Base-by-base conservation (phyloP, 176 grass and related monocot genomes). In the Rhipidocladum racemiflorum region DNA sequence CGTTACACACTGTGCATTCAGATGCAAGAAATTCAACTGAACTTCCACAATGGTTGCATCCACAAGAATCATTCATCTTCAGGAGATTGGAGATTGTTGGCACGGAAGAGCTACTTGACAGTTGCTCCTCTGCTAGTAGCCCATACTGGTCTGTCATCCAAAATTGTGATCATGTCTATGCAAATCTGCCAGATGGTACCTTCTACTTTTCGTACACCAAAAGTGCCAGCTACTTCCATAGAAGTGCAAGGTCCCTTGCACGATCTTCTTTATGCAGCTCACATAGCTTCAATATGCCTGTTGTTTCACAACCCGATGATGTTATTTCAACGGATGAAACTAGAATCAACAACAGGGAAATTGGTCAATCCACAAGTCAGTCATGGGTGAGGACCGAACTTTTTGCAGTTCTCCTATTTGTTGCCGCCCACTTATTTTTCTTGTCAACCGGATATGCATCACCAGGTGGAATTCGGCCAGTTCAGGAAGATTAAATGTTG, bases 121-220 rank as follows among this genome's bases (percentile, higher is more conserved):
- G 38, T n/a, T 88, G 77, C 70, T 88, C 85, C 8, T 79, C 64
- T 29, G 53, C 83, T 24, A 44, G 50, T 43, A 20, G 46, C 44
- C 20, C 77, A 76, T 74, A 78, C 50, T 82, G 89, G 86, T 14
- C 35, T 17, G 18, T 82, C 43, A 78, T 91, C 35, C 35, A 85
- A 76, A 57, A 82, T 62, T 78, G 24, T 66, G 85, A 84, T 78
- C 82, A 91, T 60, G 89, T 85, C 39, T 78, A 74, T 30, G 86
- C 79, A 0, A 44, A 82, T 61, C 68, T 87, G 24, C 65, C 54
- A 46, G 79, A 88, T 68, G 81, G 45, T 20, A 60, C 66, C 3
- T 67, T 76, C 65, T 88, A 91, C 48, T 91, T 91, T 18, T 91
- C 89, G 0, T 91, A 88, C 35, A 50, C 79, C 51, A 91, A 85